These are phyloP conservation scores for Ricinus communis DNA, from an alignment of 345 rosid genomes.

Conservation along the genomic window DNA sequence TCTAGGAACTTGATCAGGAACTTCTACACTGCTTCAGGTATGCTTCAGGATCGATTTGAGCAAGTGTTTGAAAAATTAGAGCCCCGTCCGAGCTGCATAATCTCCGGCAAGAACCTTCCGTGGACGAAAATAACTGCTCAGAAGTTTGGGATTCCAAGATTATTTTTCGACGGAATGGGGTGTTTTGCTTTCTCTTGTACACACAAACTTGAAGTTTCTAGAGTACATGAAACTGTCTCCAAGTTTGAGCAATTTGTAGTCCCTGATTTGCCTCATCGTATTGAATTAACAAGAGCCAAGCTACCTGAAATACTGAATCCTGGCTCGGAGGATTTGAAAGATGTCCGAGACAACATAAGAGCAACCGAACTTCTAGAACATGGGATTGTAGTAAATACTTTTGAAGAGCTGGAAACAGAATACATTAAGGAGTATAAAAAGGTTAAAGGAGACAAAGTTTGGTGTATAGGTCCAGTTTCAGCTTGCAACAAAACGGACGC, in stretches of 20 bases:
- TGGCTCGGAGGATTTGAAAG: neutral
- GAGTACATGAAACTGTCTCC: constrained; percentile 25
- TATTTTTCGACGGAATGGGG: constrained; percentile 43
- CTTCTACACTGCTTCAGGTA: constrained; percentile 18
- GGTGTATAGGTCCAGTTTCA: constrained; percentile 57
- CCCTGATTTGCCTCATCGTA: constrained; percentile 37
- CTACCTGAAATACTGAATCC: constrained; percentile 20
- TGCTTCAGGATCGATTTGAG: constrained; percentile 21
- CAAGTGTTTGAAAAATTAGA: constrained; percentile 1
- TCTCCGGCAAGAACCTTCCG: constrained; percentile 37
- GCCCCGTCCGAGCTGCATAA: constrained; percentile 43
- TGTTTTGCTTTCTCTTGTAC: constrained; percentile 34
- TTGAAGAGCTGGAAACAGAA: constrained; percentile 43
- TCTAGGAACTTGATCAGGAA: constrained; percentile 20
- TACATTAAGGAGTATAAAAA: constrained; percentile 37
- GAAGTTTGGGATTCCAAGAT: constrained; percentile 37
- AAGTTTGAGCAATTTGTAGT: constrained; percentile 35
- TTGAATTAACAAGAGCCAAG: constrained; percentile 36
- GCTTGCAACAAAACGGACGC: constrained; percentile 23
- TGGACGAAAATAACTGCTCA: constrained; percentile 41
- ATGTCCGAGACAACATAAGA: constrained; percentile 10
- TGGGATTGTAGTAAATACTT: constrained; percentile 45
- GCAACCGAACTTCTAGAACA: constrained; percentile 27
- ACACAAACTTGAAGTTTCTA: constrained; percentile 26
- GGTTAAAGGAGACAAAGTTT: constrained; percentile 32